These are phyloP conservation scores for Geotrichum aggregatum DNA, from an alignment of 1,139 yeast species.

Conservation along the genomic window DNA sequence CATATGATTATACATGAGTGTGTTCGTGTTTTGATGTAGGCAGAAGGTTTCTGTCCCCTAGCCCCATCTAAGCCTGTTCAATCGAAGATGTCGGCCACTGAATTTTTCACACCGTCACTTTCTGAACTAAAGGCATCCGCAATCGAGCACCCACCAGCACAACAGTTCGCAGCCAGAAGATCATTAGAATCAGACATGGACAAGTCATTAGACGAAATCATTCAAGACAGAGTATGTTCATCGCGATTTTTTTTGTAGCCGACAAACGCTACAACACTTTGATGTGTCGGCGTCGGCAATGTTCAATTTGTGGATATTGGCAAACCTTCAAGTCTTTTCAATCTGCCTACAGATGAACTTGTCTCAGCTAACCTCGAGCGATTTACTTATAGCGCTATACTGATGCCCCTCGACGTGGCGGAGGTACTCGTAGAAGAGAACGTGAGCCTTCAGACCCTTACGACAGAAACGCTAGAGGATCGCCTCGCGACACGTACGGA, in stretches of 20 bases:
- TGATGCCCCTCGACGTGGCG: constrained; percentile 13
- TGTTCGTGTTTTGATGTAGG: too few species aligned
- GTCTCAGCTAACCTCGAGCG: too few species aligned
- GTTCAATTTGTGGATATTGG: too few species aligned
- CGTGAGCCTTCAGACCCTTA: not conserved
- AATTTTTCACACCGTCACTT: not conserved
- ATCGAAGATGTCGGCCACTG: not conserved
- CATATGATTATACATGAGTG: too few species aligned
- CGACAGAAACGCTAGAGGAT: constrained; percentile 10
- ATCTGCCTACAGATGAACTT: too few species aligned
- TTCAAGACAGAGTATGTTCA: constrained; percentile 27
- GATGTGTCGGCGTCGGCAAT: too few species aligned
- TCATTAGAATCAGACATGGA: constrained; percentile 29
- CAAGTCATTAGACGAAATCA: constrained; percentile 39
- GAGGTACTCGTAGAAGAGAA: constrained; percentile 7
- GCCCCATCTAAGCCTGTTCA: too few species aligned
- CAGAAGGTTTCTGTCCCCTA: too few species aligned
- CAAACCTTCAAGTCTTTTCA: too few species aligned
- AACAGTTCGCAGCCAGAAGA: not conserved
- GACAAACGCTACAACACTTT: too few species aligned
- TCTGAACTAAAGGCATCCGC: not conserved
- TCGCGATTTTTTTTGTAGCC: not conserved
- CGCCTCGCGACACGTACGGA: constrained; percentile 1
- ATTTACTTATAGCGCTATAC: constrained; percentile 6
- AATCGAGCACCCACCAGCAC: not conserved